Evolutionary conservation across 352 stramenopile species (phyloP), one percentile per base, ranked within the genome.

Genomic region (Globisporangium cystogenes): DNA sequence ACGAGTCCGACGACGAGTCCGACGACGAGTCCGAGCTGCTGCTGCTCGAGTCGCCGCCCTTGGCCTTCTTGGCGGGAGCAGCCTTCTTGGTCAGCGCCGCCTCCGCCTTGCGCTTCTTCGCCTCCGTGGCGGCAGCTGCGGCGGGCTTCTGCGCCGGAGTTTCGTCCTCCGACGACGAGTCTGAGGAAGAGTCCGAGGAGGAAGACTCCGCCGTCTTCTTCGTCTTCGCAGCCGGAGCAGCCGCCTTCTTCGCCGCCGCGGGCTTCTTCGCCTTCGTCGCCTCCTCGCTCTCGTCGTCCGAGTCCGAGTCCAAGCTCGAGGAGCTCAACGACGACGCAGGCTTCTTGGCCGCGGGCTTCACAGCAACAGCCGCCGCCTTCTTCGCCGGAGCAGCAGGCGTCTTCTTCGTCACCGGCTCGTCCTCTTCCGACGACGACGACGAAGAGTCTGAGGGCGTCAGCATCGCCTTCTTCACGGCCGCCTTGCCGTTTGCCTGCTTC

Each of bases 31-130:
- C 57, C 12, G 75, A 86, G 53, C 59, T 73, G 0, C 62, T 70
- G 43, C 45, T 64, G 40, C 61, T 84, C 60, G 76, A 76, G 15
- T 54, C 65, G 36, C 52, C 64, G 46, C 60, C 57, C 57, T 72
- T 72, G 23, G 53, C 46, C 56, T 82, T 74, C 52, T 72, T 74
- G 37, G 72, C 61, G 29, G 54, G 60, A 40, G 57, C 46, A 43
- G 53, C 31, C 29, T 54, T 61, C 37, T 55, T 50, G 46, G 53
- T n/a, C n/a, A n/a, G 29, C 41, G 53, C 42, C 20, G 64, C 42
- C 26, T 81, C 72, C 1, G 65, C 68, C 68, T 90, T 90, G 23
- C 70, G 71, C 62, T 87, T 88, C 54, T 69, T 63, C 35, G 53
- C 21, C 75, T 26, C 64, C 45, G 44, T 68, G 58, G 39, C 33